These are phyloP conservation scores for Torrubiellomyces zombiae DNA, from an alignment of 2,329 filamentous ascomycete genomes.

Conservation along the genomic window DNA sequence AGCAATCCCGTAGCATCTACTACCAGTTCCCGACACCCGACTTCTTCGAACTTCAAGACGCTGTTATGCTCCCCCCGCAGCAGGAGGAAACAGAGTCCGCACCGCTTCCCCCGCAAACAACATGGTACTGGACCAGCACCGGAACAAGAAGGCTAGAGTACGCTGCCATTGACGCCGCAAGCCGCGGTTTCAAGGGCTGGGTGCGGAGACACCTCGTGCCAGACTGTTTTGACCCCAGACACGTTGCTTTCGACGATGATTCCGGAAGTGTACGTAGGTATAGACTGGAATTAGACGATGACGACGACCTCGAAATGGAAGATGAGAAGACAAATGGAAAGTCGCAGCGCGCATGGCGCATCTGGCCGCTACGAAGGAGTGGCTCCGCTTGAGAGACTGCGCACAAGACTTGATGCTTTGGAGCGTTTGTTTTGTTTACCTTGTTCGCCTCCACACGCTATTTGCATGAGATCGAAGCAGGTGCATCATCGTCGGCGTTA, in stretches of 20 bases:
- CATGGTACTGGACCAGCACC: slow-evolving; percentile 52
- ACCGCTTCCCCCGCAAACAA: slow-evolving; percentile 34
- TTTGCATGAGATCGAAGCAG: too few species aligned
- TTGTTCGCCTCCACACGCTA: too few species aligned
- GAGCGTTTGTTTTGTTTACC: slow-evolving; percentile 3
- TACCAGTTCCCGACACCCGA: slow-evolving; percentile 34
- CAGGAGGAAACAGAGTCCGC: slow-evolving; percentile 5
- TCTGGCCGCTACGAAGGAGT: slow-evolving; percentile 14
- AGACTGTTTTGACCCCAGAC: slow-evolving; percentile 40
- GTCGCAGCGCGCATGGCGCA: too few species aligned
- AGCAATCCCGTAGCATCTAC: slow-evolving; percentile 20
- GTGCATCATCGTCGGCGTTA: slow-evolving; percentile 20
- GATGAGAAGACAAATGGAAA: too few species aligned
- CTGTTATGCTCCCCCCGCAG: too few species aligned
- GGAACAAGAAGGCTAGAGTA: slow-evolving; percentile 46
- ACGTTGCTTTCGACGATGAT: slow-evolving; percentile 43
- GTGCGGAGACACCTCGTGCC: slow-evolving; percentile 39
- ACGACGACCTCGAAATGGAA: too few species aligned
- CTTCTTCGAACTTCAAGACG: slow-evolving; percentile 12
- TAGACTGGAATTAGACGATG: slow-evolving; percentile 37
- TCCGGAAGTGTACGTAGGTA: slow-evolving; percentile 47
- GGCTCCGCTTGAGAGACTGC: slow-evolving; percentile 4
- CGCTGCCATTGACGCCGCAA: slow-evolving; percentile 47
- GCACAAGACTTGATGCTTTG: background rate
- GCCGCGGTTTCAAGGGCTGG: slow-evolving; percentile 43